Percentiles rank a stretch among this genome's conserved stretches.
Evolutionary conservation across 2,329 filamentous ascomycete genomes (phyloP).

Genomic region (Botrytis porri): DNA sequence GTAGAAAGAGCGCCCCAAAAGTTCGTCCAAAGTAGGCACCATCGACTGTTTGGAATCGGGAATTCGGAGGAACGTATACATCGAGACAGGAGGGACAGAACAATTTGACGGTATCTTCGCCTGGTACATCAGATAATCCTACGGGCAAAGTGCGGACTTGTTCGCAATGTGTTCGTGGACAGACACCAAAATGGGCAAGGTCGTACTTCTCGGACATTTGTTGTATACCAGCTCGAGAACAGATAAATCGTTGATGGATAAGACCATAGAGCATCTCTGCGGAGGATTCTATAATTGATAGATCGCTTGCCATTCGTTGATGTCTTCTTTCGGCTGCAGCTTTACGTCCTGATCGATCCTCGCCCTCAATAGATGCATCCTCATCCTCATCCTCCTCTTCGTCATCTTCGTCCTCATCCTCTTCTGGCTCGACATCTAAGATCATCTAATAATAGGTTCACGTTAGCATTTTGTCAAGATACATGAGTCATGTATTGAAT

Average conservation of each 20-base stretch:
- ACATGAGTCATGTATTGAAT: constrained; percentile 16
- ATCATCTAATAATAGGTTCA: constrained; percentile 67
- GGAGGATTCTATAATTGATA: constrained; percentile 93
- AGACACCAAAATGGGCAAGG: constrained; percentile 90
- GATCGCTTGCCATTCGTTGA: constrained; percentile 82
- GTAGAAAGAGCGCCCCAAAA: constrained; percentile 94
- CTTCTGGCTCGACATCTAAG: constrained; percentile 93
- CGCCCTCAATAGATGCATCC: constrained; percentile 63
- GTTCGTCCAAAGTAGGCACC: constrained; percentile 98
- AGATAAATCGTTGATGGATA: constrained; percentile 98
- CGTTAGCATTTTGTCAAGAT: constrained; percentile 21
- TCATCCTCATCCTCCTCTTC: constrained; percentile 66
- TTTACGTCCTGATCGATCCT: constrained; percentile 48
- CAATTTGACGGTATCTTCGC: constrained; percentile 95
- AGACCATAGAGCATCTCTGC: constrained; percentile 98
- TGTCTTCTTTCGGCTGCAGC: constrained; percentile 66
- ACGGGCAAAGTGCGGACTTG: constrained; percentile 88
- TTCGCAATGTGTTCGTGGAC: constrained; percentile 91
- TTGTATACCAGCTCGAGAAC: constrained; percentile 90
- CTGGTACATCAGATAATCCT: constrained; percentile 89
- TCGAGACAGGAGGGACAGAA: constrained; percentile 97
- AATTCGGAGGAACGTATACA: constrained; percentile 96
- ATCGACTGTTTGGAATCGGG: constrained; percentile 93
- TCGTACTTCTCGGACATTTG: constrained; percentile 99
- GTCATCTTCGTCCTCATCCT: constrained; percentile 83